A percentile compares a stretch with the other conserved stretches of the same genome.
phyloP scores from a whole-genome alignment of 2,329 filamentous ascomycete genomes.

The Bipolaris bicolor region DNA sequence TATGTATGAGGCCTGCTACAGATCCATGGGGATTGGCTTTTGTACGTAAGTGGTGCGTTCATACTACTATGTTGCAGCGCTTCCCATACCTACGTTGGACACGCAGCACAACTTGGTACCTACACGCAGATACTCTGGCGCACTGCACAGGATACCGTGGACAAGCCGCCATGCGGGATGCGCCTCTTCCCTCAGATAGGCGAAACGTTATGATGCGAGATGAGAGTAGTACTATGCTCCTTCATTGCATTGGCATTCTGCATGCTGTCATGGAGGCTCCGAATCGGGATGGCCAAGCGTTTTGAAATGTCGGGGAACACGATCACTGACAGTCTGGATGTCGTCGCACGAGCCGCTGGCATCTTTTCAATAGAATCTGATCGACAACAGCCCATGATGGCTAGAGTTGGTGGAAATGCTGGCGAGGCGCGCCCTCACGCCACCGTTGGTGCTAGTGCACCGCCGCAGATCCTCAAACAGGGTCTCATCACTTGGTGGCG shows the following conservation, averaged over 20 bases:
- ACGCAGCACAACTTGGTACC: neutral
- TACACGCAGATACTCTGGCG: neutral
- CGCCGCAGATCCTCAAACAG: conserved; percentile 2
- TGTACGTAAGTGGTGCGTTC: neutral
- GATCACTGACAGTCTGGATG: neutral
- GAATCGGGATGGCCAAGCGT: neutral
- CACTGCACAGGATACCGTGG: neutral
- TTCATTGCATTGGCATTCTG: neutral
- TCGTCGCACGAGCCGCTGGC: neutral
- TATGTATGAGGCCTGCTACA: neutral
- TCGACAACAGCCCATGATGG: neutral
- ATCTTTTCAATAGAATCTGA: neutral
- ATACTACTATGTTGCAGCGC: neutral
- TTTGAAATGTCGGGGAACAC: neutral
- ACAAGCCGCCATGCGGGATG: neutral
- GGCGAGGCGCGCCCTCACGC: neutral
- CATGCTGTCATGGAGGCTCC: neutral
- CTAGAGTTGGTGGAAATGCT: neutral
- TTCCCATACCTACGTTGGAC: neutral
- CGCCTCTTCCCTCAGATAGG: neutral
- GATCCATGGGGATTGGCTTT: neutral
- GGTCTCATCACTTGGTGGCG: neutral
- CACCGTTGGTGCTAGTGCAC: neutral
- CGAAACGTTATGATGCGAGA: neutral
- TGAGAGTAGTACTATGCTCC: neutral